phyloP scores from a whole-genome alignment of 2,329 filamentous ascomycete genomes.

The Gaeumannomyces sp. region DNA sequence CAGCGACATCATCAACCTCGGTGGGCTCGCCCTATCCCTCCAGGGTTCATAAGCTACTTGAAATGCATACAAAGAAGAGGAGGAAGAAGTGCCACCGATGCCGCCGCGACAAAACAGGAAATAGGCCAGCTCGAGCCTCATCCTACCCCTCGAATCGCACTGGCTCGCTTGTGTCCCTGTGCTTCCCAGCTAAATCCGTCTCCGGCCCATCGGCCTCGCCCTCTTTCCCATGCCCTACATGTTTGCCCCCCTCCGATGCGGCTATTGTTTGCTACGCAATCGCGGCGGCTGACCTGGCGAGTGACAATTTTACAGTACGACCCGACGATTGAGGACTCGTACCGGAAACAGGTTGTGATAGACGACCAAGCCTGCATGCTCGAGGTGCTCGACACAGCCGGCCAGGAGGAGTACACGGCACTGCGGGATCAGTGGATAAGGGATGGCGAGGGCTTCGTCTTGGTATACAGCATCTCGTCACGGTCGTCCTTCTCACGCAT shows the following conservation, averaged over 20 bases:
- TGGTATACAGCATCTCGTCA: constrained; percentile 98
- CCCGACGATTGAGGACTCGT: constrained; percentile 83
- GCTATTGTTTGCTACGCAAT: no score
- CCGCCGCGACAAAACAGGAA: no score
- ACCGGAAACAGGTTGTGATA: constrained; percentile 86
- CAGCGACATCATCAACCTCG: no score
- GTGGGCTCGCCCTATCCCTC: no score
- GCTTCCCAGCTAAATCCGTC: no score
- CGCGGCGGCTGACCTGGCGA: no score
- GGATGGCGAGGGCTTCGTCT: constrained; percentile 92
- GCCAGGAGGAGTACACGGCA: constrained; percentile 97
- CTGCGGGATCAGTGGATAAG: constrained; percentile 97
- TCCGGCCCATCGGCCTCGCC: no score
- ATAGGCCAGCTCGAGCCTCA: neutral
- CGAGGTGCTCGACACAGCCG: constrained; percentile 93
- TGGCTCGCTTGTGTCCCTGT: no score
- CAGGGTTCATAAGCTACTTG: neutral
- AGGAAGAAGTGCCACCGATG: neutral
- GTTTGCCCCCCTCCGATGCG: no score
- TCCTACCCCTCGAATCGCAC: neutral
- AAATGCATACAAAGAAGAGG: neutral
- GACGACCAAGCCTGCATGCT: constrained; percentile 95
- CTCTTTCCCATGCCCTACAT: no score
- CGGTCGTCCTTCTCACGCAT: constrained; percentile 92
- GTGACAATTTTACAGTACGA: constrained; percentile 54